Evolutionary conservation across 2,329 filamentous ascomycete genomes (phyloP), one percentile per base, ranked within the genome.

Genomic region (Aspergillus ibericus): DNA sequence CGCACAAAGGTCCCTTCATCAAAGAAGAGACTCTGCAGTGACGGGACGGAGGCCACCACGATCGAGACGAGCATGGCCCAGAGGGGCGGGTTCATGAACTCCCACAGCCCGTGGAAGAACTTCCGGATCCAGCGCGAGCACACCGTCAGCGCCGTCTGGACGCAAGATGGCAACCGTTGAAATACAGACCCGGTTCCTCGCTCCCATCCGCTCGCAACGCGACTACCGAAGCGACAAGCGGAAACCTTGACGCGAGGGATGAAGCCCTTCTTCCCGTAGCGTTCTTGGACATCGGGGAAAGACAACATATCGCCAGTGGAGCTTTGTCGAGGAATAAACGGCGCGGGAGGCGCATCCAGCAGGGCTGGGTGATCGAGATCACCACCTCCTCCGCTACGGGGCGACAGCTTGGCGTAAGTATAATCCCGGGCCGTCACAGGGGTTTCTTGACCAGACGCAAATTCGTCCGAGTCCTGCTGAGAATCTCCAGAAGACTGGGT

Each of bases 1-100:
- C 90, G 89, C 67, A 99, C 80, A 70, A 99, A 96, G 0, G 92
- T 92, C 16, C 91, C 93, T 36, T 92, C 87, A 53, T 88, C 83
- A 77, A 98, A 99, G 80, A 99, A 97, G 16, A 95, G 78, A 40
- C 83, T 81, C 74, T 99, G 93, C 7, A 99, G 83, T 1, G 80
- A 71, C 0, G 95, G 95, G 5, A 97, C 85, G 0, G 92, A 96
- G 2, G 95, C 95, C 5, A 99, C 90, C 52, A 96, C 78, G 47
- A 98, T 88, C n/a, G 95, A 91, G 38, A 88, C 81, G 34, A 98
- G 80, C 95, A 99, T 98, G 29, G 95, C 93, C 92, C 93, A 98
- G 25, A 99, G 86, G 0, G 95, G 95, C 42, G 95, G 93, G 76
- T 98, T 98, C 93, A 99, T 98, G 75, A 97, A 96, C 49, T 90